Evolutionary conservation across 2,329 filamentous ascomycete species (phyloP).

Genomic region (Colletotrichum plurivorum): DNA sequence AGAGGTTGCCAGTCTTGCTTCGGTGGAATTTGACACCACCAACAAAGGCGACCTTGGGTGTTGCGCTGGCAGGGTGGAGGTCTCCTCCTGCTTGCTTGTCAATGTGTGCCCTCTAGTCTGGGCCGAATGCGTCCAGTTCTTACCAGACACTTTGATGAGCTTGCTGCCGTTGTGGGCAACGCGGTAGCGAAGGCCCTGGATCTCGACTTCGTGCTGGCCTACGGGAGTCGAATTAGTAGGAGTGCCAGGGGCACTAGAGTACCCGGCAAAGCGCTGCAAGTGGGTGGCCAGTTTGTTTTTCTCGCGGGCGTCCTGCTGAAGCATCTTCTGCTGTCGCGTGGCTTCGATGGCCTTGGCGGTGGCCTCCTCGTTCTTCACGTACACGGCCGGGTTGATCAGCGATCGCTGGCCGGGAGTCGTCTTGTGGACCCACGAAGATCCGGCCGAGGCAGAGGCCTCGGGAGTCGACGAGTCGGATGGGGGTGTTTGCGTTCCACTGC

Average conservation of each 20-base stretch:
- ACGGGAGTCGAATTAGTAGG: slow-evolving; percentile 49
- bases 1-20: slow-evolving; percentile 90
- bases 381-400: slow-evolving; percentile 85
- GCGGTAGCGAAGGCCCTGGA: slow-evolving; percentile 81
- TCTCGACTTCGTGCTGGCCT: slow-evolving; percentile 72
- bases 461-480: slow-evolving; percentile 43
- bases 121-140: slow-evolving; percentile 50
- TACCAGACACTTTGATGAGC: slow-evolving; percentile 81
- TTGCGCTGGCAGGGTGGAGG: slow-evolving; percentile 72
- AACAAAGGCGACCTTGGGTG: slow-evolving; percentile 80
- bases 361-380: slow-evolving; percentile 79
- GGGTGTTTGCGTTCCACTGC: slow-evolving; percentile 44
- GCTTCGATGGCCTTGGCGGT: slow-evolving; percentile 81
- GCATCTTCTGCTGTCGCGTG: slow-evolving; percentile 71
- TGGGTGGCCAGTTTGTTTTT: slow-evolving; percentile 69
- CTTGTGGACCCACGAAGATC: slow-evolving; percentile 76
- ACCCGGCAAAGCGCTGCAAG: slow-evolving; percentile 51
- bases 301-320: slow-evolving; percentile 69
- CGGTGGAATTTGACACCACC: slow-evolving; percentile 87
- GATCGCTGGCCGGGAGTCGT: slow-evolving; percentile 81
- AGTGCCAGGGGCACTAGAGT: slow-evolving; percentile 41
- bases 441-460: slow-evolving; percentile 49
- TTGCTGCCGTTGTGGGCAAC: slow-evolving; percentile 87
- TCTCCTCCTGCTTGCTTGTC: slow-evolving; percentile 62
- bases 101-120: slow-evolving; percentile 2